phyloP scores from a whole-genome alignment of 2,329 filamentous ascomycete genomes.

The Aspergillus fructus region DNA sequence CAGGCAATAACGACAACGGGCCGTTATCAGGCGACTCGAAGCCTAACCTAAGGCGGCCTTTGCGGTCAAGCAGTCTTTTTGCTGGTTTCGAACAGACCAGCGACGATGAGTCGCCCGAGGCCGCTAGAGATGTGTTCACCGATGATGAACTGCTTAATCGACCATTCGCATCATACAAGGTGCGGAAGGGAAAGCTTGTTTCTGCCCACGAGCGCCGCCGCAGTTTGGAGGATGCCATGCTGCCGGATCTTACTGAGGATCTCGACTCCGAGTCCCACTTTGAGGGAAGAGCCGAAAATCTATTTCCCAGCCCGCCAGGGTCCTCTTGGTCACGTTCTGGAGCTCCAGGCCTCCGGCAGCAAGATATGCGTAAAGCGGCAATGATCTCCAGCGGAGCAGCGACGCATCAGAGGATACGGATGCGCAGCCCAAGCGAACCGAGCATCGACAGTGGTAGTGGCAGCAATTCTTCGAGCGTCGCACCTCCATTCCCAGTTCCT shows the following conservation, averaged over 20 bases:
- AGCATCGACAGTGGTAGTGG: slow-evolving; percentile 42
- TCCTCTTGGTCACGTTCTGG: slow-evolving; percentile 36
- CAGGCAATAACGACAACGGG: slow-evolving; percentile 78
- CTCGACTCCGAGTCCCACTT: slow-evolving; percentile 30
- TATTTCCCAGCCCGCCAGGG: slow-evolving; percentile 11
- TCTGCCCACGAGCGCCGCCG: slow-evolving; percentile 31
- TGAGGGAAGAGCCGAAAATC: slow-evolving; percentile 14
- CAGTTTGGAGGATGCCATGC: slow-evolving; percentile 32
- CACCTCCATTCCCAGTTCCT: slow-evolving; percentile 88
- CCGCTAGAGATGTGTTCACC: slow-evolving; percentile 36
- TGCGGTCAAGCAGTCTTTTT: slow-evolving; percentile 80
- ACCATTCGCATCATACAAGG: slow-evolving; percentile 44
- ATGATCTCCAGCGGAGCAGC: slow-evolving; percentile 78
- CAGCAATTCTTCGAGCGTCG: slow-evolving; percentile 34
- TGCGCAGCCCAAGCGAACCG: slow-evolving; percentile 48
- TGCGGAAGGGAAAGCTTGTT: slow-evolving; percentile 44
- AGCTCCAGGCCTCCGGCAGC: slow-evolving; percentile 45
- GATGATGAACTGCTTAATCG: slow-evolving; percentile 47
- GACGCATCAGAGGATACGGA: slow-evolving; percentile 63
- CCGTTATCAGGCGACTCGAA: slow-evolving; percentile 62
- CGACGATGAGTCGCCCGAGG: slow-evolving; percentile 42
- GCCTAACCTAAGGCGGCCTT: slow-evolving; percentile 65
- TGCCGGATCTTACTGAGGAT: slow-evolving; percentile 41
- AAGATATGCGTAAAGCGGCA: slow-evolving; percentile 72
- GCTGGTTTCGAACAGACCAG: slow-evolving; percentile 75